phyloP scores from a whole-genome alignment of 2,329 filamentous ascomycete species.

The Arthrobotrys pseudoclavata region DNA sequence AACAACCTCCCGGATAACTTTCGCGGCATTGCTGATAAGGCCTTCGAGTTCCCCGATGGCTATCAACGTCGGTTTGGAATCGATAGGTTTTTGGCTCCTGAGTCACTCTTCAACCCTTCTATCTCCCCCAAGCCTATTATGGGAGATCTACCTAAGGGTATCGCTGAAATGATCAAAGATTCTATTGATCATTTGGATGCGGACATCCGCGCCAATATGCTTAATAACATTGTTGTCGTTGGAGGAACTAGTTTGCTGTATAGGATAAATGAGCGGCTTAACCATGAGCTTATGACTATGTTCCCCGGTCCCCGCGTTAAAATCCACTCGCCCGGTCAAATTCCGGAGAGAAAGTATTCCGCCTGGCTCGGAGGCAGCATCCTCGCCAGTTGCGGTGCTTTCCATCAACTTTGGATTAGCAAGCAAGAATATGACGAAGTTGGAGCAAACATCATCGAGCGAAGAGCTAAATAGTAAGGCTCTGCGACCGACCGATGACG shows the following conservation, averaged over 20 bases:
- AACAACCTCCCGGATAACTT: constrained; percentile 57
- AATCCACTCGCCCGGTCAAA: constrained; percentile 86
- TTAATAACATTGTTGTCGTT: constrained; percentile 92
- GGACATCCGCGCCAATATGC: constrained; percentile 84
- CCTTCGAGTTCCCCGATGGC: constrained; percentile 97
- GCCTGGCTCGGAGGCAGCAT: constrained; percentile 98
- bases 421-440: constrained; percentile 98
- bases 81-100: constrained; percentile 86
- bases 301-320: constrained; percentile 90
- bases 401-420: constrained; percentile 99
- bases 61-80: constrained; percentile 91
- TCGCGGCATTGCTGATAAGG: constrained; percentile 64
- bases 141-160: constrained; percentile 50
- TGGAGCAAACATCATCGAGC: constrained; percentile 72
- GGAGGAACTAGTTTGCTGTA: constrained; percentile 89
- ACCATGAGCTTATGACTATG: constrained; percentile 82
- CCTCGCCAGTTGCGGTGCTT: constrained; percentile 91
- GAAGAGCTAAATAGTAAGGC: constrained; percentile 46
- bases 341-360: constrained; percentile 89
- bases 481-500: not conserved
- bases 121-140: constrained; percentile 46
- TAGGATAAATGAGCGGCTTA: constrained; percentile 90
- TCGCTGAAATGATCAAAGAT: constrained; percentile 75
- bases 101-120: constrained; percentile 90
- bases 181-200: constrained; percentile 86